Evolutionary conservation across 2,329 filamentous ascomycete genomes (phyloP), one percentile per base, ranked within the genome.

Genomic region (Aspergillus neoniger): DNA sequence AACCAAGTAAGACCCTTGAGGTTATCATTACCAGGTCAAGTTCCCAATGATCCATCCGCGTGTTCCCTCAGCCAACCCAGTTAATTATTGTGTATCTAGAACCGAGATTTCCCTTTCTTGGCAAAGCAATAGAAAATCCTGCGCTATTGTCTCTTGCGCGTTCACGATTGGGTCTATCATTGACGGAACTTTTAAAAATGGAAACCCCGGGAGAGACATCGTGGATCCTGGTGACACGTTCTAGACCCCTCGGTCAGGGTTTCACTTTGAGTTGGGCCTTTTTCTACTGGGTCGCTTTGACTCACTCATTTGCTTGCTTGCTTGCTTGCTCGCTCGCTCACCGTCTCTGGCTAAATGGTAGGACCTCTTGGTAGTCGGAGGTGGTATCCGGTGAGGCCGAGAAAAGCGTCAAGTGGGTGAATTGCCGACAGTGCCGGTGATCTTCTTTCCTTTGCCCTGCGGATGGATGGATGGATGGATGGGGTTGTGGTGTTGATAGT

Each of bases 211-310:
- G 41, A 50, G 47, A 50, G 47, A 50, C 47, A 50, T 50, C 47
- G 47, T 50, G 47, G 47, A 50, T 50, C 47, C n/a, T 32, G 15
- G 25, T 50, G 47, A 50, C 47, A 50, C 28, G 47, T 50, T 50
- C 47, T 50, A 50, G 47, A 50, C 47, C 32, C 12, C 47, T 50
- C 47, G 47, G n/a, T 28, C 7, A 50, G 47, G 25, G 28, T 50
- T 50, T 50, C 47, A 50, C n/a, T 50, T 17, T 49, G 23, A 28
- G 47, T 28, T 50, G 4, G n/a, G 25, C 25, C n/a, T 28, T 30
- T 49, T 15, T 10, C n/a, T 30, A 6, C 21, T 19, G 28, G 28
- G 10, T 12, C 9, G 28, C 28, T 30, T 30, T 30, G 28, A 30
- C 28, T 30, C 23, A 8, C 25, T 28, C 25, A 28, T 28, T 28